A percentile compares a stretch with the other conserved stretches of the same genome.
Evolutionary conservation across 2,329 filamentous ascomycete genomes (phyloP).

Genomic region (Penicillium fuscoglaucum): DNA sequence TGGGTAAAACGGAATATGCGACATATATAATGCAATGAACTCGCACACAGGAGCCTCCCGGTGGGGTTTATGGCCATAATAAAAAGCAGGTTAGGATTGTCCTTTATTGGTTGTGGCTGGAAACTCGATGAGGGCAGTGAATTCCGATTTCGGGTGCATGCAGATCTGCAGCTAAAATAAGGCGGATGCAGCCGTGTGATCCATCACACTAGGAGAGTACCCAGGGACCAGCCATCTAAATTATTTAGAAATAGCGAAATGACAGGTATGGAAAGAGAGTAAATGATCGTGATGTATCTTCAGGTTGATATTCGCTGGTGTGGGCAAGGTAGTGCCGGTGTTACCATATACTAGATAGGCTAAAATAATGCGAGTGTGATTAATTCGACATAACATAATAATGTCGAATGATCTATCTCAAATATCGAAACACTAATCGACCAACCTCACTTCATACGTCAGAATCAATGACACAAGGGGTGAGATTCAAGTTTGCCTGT

Average conservation of each 20-base stretch:
- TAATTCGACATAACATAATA: too few relatives aligned
- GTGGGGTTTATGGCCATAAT: conserved; percentile 11
- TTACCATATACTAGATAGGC: background rate
- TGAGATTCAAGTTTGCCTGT: background rate
- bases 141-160: conserved; percentile 7
- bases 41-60: background rate
- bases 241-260: background rate
- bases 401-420: background rate
- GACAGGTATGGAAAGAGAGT: background rate
- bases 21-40: background rate
- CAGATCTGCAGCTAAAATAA: conserved; percentile 16
- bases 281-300: background rate
- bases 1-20: background rate
- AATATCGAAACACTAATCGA: background rate
- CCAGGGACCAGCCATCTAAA: conserved; percentile 14
- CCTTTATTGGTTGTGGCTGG: background rate
- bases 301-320: background rate
- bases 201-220: conserved; percentile 4
- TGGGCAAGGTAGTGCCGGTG: background rate
- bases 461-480: background rate
- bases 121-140: background rate
- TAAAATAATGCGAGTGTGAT: background rate
- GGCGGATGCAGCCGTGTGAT: conserved; percentile 19
- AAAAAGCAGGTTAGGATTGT: background rate
- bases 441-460: background rate